Conservation (phyloP, 108 stramenopile species). For the Asterionellopsis glacialis region DNA sequence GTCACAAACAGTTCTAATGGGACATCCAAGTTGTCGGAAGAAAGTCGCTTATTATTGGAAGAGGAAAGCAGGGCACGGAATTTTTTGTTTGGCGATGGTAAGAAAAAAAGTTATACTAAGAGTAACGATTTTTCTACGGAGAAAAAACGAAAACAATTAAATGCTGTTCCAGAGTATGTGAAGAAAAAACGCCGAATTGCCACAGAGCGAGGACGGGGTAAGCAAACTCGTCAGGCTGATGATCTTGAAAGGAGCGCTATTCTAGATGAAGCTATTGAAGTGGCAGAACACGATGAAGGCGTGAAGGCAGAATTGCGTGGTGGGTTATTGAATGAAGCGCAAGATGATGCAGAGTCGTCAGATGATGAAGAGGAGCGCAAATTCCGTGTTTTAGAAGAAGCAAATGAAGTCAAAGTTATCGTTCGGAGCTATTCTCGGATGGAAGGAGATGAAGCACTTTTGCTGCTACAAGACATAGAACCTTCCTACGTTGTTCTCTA, state of each 20-base stretch:
- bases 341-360: background rate
- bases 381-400: constrained; percentile 18
- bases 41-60: constrained; percentile 65
- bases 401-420: constrained; percentile 46
- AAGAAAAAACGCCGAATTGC: constrained; percentile 57
- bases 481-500: constrained; percentile 87
- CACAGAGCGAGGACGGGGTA: constrained; percentile 60
- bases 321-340: background rate
- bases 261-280: constrained; percentile 74
- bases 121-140: background rate
- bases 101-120: background rate
- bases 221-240: constrained; percentile 31
- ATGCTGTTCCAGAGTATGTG: constrained; percentile 52
- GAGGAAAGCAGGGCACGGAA: constrained; percentile 60
- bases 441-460: constrained; percentile 52
- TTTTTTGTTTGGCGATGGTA: constrained; percentile 30
- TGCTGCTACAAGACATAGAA: constrained; percentile 72
- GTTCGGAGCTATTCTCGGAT: constrained; percentile 56
- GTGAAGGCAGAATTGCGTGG: background rate
- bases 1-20: constrained; percentile 34
- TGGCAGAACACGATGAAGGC: constrained; percentile 27
- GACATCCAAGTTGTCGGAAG: constrained; percentile 46
- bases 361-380: background rate
- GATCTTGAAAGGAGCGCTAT: constrained; percentile 60
- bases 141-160: constrained; percentile 21